Base-by-base conservation (phyloP, 352 stramenopile species). In the Phytophthora brassicae region DNA sequence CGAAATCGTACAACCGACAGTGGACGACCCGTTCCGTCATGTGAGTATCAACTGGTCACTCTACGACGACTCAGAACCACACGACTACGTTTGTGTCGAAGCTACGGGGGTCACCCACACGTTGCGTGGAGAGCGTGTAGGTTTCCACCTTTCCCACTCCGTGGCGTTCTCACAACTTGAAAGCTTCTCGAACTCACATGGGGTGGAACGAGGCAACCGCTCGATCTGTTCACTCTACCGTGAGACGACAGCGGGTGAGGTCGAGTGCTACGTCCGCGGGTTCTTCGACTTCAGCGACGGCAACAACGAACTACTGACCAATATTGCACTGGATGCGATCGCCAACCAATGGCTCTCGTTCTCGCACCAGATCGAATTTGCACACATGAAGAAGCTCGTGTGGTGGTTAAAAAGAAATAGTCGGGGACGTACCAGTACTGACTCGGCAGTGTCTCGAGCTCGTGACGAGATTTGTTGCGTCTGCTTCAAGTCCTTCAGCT, bases 81-180 rank as follows among this genome's bases (percentile, higher is more conserved):
- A 72, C n/a, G 77, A 86, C 22, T 61, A 75, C 53, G 68, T 81
- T 14, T 82, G 64, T 31, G 46, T 86, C 22, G 74, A 86, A 26
- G 64, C 72, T 26, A 75, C 59, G 1, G 75, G 72, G 1, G 43
- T 69, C 16, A 69, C 72, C 1, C 66, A 53, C 8, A 59, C 48
- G 2, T 11, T 48, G 16, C 43, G 44, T 1, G 53, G 58, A 5
- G 66, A 86, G 9, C 49, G 41, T n/a, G 65, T 83, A 9, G 76
- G 73, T 3, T 86, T 72, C 48, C 73, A 83, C 42, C 57, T 86
- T 17, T 53, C 74, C 17, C 76, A 86, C 64, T 79, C 71, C 14
- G 42, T 68, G 13, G 53, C 46, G 20, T 68, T 68, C 17, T 41
- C 58, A 4, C 60, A 68, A 13, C 17, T 72, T 7, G 48, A 51